A percentile compares a stretch with the other conserved stretches of the same genome.
Evolutionary conservation across 768 basidiomycete species (phyloP).

Genomic region (Agaricus blazei): DNA sequence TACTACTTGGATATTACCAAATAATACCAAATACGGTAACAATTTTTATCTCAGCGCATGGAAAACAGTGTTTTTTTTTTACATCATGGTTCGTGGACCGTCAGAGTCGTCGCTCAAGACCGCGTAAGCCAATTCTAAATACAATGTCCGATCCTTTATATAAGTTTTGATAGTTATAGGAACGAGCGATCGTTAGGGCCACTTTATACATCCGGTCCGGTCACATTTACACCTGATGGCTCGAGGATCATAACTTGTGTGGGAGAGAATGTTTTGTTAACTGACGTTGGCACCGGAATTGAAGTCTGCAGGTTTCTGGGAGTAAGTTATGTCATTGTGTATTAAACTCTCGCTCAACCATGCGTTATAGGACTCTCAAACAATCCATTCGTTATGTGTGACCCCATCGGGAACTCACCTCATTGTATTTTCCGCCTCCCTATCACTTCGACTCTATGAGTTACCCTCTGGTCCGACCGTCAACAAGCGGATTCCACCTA

Average conservation of each 20-base stretch:
- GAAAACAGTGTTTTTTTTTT: background rate
- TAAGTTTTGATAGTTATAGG: slow-evolving; percentile 56
- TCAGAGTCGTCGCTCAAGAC: slow-evolving; percentile 52
- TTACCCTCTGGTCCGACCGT: slow-evolving; percentile 48
- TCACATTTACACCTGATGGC: slow-evolving; percentile 76
- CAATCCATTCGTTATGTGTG: slow-evolving; percentile 79
- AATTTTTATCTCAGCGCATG: background rate
- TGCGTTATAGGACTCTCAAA: slow-evolving; percentile 66
- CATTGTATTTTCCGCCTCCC: slow-evolving; percentile 74
- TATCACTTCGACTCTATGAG: slow-evolving; percentile 80
- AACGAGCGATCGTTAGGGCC: slow-evolving; percentile 70
- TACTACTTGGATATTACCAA: slow-evolving; percentile 3
- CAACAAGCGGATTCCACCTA: slow-evolving; percentile 55
- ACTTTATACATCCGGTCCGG: slow-evolving; percentile 85
- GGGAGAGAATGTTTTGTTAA: slow-evolving; percentile 79
- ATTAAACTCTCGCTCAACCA: background rate
- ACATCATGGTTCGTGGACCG: slow-evolving; percentile 27
- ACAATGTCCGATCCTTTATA: background rate
- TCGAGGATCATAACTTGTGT: slow-evolving; percentile 80
- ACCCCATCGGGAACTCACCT: slow-evolving; percentile 73
- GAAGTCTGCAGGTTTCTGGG: slow-evolving; percentile 80
- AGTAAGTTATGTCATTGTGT: slow-evolving; percentile 42
- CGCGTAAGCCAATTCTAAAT: slow-evolving; percentile 37
- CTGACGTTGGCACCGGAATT: slow-evolving; percentile 68
- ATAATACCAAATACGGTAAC: slow-evolving; percentile 7